phyloP scores from a whole-genome alignment of 306 rosid genomes.

The Cucumis cinereus region DNA sequence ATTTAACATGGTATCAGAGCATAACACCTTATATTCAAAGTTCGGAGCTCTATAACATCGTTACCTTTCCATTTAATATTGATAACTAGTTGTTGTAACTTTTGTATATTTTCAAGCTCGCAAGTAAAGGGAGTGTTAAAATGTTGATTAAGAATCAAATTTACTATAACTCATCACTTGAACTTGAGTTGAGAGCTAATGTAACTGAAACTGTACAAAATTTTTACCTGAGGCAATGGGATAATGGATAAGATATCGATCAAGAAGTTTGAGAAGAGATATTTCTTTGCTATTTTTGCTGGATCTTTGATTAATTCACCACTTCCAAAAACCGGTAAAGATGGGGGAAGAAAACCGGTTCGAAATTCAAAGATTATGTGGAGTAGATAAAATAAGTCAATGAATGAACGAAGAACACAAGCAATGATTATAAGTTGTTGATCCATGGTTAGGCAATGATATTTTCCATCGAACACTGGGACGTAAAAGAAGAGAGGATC shows the following conservation, averaged over 20 bases:
- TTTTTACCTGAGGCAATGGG: conserved; percentile 83
- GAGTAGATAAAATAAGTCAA: conserved; percentile 60
- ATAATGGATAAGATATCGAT: conserved; percentile 68
- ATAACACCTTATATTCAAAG: not conserved
- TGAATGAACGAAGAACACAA: conserved; percentile 65
- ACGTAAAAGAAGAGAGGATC: conserved; percentile 81
- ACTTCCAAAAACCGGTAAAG: conserved; percentile 82
- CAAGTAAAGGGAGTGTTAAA: not conserved
- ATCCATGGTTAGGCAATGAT: conserved; percentile 30
- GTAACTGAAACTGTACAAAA: not conserved
- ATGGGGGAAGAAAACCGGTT: conserved; percentile 76
- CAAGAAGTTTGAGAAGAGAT: conserved; percentile 48
- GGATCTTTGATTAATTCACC: conserved; percentile 51
- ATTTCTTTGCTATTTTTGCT: conserved; percentile 49
- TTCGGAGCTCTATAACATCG: not conserved
- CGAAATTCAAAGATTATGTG: conserved; percentile 64
- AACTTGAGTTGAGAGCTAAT: not conserved
- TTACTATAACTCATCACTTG: not conserved
- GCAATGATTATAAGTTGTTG: conserved; percentile 26
- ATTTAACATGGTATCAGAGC: not conserved
- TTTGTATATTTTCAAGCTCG: not conserved
- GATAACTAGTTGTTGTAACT: not conserved
- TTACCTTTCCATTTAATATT: not conserved
- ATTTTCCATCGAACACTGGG: conserved; percentile 19
- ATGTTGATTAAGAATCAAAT: not conserved